phyloP scores from a whole-genome alignment of 192 early-diverging fungal species.

The Entrophospora sp. region DNA sequence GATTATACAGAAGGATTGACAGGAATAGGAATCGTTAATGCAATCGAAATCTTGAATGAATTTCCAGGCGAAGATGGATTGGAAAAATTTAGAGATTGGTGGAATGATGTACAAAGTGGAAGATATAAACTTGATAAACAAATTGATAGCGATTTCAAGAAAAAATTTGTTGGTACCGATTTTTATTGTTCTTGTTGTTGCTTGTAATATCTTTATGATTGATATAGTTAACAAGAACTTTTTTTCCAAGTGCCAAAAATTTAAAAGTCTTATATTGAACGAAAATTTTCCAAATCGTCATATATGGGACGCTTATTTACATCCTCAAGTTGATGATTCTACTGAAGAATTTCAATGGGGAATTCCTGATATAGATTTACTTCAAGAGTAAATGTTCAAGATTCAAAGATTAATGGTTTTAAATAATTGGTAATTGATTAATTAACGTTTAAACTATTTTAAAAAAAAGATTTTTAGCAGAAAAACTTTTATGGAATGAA shows the following conservation, averaged over 20 bases:
- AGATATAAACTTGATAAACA: background rate
- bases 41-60: slow-evolving; percentile 81
- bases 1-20: slow-evolving; percentile 91
- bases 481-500: slow-evolving; percentile 53
- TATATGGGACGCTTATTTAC: slow-evolving; percentile 70
- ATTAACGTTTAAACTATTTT: background rate
- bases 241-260: too few species aligned
- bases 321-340: slow-evolving; percentile 67
- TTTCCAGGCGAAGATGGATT: slow-evolving; percentile 48
- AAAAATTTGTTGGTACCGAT: slow-evolving; percentile 33
- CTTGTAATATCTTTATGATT: background rate
- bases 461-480: slow-evolving; percentile 38
- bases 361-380: slow-evolving; percentile 53
- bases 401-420: background rate
- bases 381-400: slow-evolving; percentile 31
- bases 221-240: too few species aligned
- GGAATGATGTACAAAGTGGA: slow-evolving; percentile 40
- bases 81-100: slow-evolving; percentile 49
- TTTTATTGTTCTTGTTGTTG: slow-evolving; percentile 16
- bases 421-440: background rate
- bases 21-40: slow-evolving; percentile 78
- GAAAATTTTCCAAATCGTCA: slow-evolving; percentile 69
- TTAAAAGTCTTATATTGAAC: slow-evolving; percentile 61
- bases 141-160: slow-evolving; percentile 22
- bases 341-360: slow-evolving; percentile 59